A percentile compares a stretch with the other conserved stretches of the same genome.
These are phyloP conservation scores for Aspergillus amoenus DNA, from an alignment of 2,329 filamentous ascomycete species.

Conservation along the genomic window DNA sequence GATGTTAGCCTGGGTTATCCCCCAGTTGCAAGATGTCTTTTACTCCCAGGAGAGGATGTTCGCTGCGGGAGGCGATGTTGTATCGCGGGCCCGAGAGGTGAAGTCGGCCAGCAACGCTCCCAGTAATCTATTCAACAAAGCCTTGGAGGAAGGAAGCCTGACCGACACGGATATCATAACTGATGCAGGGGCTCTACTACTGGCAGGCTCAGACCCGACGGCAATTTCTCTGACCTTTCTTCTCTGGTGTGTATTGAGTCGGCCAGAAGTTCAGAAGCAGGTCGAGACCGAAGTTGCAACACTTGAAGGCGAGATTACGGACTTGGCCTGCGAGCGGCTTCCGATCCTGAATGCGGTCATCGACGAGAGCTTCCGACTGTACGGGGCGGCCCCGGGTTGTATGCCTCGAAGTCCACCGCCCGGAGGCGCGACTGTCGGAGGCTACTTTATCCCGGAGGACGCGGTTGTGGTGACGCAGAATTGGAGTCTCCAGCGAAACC, in stretches of 20 bases:
- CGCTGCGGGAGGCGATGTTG: background rate
- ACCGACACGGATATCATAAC: slow-evolving; percentile 3
- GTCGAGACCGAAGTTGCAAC: slow-evolving; percentile 3
- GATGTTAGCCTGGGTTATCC: background rate
- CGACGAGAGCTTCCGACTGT: background rate
- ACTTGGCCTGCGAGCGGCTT: background rate
- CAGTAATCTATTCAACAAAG: slow-evolving; percentile 3
- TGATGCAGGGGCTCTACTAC: slow-evolving; percentile 1
- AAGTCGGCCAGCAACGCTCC: background rate
- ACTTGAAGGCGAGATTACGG: background rate
- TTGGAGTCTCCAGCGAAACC: slow-evolving; percentile 1
- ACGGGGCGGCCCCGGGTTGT: background rate
- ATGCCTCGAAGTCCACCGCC: slow-evolving; percentile 2
- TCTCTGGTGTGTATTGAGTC: slow-evolving; percentile 2
- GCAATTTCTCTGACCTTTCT: slow-evolving; percentile 4
- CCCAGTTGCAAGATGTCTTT: background rate
- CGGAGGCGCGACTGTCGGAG: background rate
- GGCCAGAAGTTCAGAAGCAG: background rate
- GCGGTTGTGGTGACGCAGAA: background rate
- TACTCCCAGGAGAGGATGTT: slow-evolving; percentile 4
- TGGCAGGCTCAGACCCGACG: slow-evolving; percentile 4
- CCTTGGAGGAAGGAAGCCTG: background rate
- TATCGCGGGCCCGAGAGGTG: background rate
- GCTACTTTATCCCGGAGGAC: background rate
- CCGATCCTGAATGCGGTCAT: slow-evolving; percentile 1